A percentile compares a stretch with the other conserved stretches of the same genome.
Conservation (phyloP, 306 rosid species). For the Lathyrus oleraceus region DNA sequence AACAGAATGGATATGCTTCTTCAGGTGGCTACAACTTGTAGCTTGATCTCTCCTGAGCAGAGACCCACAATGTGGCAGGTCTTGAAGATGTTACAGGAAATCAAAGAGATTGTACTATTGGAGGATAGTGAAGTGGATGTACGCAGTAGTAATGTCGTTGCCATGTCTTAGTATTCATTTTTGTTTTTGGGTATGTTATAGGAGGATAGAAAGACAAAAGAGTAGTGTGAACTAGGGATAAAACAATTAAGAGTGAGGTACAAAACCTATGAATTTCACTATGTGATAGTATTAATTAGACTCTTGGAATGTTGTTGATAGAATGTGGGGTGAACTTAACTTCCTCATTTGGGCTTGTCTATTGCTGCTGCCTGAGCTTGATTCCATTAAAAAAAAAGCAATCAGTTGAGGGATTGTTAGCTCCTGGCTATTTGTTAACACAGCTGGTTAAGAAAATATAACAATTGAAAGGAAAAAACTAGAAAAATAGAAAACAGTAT, state of each 20-base stretch:
- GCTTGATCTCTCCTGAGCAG: constrained; percentile 76
- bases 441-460: background rate
- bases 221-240: constrained; percentile 15
- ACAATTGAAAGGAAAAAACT: background rate
- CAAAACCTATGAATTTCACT: background rate
- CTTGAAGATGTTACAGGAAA: constrained; percentile 90
- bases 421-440: background rate
- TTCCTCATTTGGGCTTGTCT: constrained; percentile 27
- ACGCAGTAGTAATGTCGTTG: constrained; percentile 12
- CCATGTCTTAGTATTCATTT: constrained; percentile 13
- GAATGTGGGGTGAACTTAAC: constrained; percentile 5
- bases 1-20: constrained; percentile 73
- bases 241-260: constrained; percentile 14
- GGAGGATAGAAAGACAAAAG: constrained; percentile 30
- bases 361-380: background rate
- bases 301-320: constrained; percentile 19
- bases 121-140: constrained; percentile 60
- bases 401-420: background rate
- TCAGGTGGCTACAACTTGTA: constrained; percentile 74
- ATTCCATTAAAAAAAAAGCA: background rate
- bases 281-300: constrained; percentile 27
- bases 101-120: constrained; percentile 61
- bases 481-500: background rate
- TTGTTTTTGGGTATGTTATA: background rate
- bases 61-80: constrained; percentile 98